Conservation (phyloP, 1,284 basidiomycete species). For the Tylopilus orsonianus region DNA sequence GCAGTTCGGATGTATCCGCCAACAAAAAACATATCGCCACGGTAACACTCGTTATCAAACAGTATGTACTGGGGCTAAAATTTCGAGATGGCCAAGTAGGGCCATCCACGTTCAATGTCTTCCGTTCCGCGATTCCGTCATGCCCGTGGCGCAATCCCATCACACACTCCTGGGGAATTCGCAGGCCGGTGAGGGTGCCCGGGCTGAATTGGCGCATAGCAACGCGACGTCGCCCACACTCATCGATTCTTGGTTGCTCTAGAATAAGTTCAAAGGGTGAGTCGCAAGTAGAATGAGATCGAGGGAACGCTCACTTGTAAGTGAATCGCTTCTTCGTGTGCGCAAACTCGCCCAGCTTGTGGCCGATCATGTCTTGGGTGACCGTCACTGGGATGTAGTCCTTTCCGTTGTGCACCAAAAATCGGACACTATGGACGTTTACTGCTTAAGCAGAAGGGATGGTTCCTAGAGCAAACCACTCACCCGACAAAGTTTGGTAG, state of each 20-base stretch:
- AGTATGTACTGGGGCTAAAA: slow-evolving; percentile 4
- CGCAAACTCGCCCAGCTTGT: slow-evolving; percentile 96
- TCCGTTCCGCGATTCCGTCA: slow-evolving; percentile 1
- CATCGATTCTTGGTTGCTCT: slow-evolving; percentile 33
- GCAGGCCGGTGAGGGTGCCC: not conserved
- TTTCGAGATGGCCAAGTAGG: not conserved
- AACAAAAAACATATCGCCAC: slow-evolving; percentile 26
- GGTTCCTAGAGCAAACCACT: not conserved
- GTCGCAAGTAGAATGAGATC: not conserved
- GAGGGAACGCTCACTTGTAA: slow-evolving; percentile 59
- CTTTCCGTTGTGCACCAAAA: slow-evolving; percentile 94
- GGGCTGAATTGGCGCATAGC: not conserved
- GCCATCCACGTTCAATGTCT: slow-evolving; percentile 4
- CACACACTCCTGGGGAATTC: not conserved
- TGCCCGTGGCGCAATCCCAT: not conserved
- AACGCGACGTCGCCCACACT: not conserved
- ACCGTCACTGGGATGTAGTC: slow-evolving; percentile 85
- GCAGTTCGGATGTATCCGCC: slow-evolving; percentile 31
- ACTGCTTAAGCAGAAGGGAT: not conserved
- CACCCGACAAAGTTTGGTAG: slow-evolving; percentile 94
- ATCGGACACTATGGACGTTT: slow-evolving; percentile 59
- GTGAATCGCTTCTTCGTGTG: slow-evolving; percentile 80
- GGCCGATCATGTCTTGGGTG: slow-evolving; percentile 98
- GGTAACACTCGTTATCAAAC: slow-evolving; percentile 23
- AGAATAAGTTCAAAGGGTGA: slow-evolving; percentile 2